Conservation (phyloP, 1,139 yeast species). For the Sugiyamaella pinicola region DNA sequence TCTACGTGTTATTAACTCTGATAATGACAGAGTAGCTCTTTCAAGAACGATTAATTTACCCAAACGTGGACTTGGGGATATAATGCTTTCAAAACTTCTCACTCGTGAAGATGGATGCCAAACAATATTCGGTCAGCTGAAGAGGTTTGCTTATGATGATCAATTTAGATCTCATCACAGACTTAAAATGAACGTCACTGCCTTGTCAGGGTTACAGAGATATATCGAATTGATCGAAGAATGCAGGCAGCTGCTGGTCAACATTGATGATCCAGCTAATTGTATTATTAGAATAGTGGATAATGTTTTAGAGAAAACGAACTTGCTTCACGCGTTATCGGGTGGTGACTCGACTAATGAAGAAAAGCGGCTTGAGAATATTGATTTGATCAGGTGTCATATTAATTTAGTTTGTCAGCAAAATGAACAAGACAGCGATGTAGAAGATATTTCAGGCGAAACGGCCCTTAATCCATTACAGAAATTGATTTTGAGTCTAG, state of each 20-base stretch:
- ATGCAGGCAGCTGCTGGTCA: slow-evolving; percentile 35
- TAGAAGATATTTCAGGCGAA: slow-evolving; percentile 15
- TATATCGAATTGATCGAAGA: slow-evolving; percentile 44
- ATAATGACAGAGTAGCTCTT: slow-evolving; percentile 60
- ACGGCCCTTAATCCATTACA: slow-evolving; percentile 44
- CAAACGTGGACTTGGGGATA: slow-evolving; percentile 70
- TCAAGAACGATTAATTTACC: slow-evolving; percentile 62
- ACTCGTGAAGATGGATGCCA: slow-evolving; percentile 9
- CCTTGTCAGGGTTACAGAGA: slow-evolving; percentile 28
- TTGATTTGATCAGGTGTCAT: slow-evolving; percentile 30
- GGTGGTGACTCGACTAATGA: slow-evolving; percentile 11
- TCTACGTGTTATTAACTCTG: slow-evolving; percentile 60
- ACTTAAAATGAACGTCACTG: slow-evolving; percentile 1
- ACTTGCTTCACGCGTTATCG: slow-evolving; percentile 18
- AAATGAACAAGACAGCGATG: slow-evolving; percentile 13
- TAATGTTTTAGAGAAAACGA: slow-evolving; percentile 18
- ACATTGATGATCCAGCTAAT: slow-evolving; percentile 16
- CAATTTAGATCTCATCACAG: slow-evolving; percentile 13
- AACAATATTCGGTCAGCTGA: slow-evolving; percentile 20
- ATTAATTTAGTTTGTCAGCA: slow-evolving; percentile 17
- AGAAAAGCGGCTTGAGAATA: slow-evolving; percentile 19
- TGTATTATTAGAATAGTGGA: slow-evolving; percentile 11
- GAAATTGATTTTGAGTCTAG: slow-evolving; percentile 60
- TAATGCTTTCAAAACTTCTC: slow-evolving; percentile 45
- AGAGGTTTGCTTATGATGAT: slow-evolving; percentile 10